A percentile compares a stretch with the other conserved stretches of the same genome.
phyloP scores from a whole-genome alignment of 1,139 yeast species.

The Candida dubliniensis region DNA sequence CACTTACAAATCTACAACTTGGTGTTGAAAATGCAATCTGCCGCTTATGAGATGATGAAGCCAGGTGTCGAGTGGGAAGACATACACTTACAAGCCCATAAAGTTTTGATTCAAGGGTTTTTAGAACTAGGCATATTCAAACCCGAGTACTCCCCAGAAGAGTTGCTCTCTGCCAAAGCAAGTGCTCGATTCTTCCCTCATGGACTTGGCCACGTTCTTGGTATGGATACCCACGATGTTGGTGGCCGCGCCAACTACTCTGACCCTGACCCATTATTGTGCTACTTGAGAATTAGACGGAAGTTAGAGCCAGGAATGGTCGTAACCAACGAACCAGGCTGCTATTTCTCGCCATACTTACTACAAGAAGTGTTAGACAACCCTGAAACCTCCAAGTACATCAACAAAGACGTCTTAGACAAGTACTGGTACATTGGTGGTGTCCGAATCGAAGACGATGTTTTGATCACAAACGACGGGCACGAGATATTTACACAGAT shows the following conservation, averaged over 20 bases:
- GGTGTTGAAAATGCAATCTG: slow-evolving; percentile 81
- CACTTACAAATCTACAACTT: slow-evolving; percentile 78
- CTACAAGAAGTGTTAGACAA: slow-evolving; percentile 64
- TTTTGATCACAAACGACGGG: slow-evolving; percentile 74
- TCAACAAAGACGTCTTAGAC: slow-evolving; percentile 64
- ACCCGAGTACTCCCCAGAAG: slow-evolving; percentile 56
- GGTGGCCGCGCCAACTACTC: slow-evolving; percentile 85
- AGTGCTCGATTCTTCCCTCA: slow-evolving; percentile 89
- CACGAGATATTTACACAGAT: slow-evolving; percentile 78
- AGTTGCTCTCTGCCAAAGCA: slow-evolving; percentile 66
- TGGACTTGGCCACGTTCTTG: slow-evolving; percentile 90
- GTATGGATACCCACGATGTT: slow-evolving; percentile 95
- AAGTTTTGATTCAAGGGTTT: slow-evolving; percentile 69
- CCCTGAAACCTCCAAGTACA: slow-evolving; percentile 57
- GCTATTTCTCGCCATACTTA: slow-evolving; percentile 83
- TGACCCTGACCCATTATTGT: slow-evolving; percentile 73
- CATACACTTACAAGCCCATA: slow-evolving; percentile 77
- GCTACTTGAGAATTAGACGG: slow-evolving; percentile 80
- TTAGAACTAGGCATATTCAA: slow-evolving; percentile 75
- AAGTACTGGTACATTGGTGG: slow-evolving; percentile 91
- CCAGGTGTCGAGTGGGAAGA: slow-evolving; percentile 90
- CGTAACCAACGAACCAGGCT: slow-evolving; percentile 93
- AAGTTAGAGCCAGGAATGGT: slow-evolving; percentile 74
- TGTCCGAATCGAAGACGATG: slow-evolving; percentile 93
- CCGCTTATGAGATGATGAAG: slow-evolving; percentile 64